Evolutionary conservation across 257 asterid genomes (phyloP).

Genomic region (Solanum microdontum): DNA sequence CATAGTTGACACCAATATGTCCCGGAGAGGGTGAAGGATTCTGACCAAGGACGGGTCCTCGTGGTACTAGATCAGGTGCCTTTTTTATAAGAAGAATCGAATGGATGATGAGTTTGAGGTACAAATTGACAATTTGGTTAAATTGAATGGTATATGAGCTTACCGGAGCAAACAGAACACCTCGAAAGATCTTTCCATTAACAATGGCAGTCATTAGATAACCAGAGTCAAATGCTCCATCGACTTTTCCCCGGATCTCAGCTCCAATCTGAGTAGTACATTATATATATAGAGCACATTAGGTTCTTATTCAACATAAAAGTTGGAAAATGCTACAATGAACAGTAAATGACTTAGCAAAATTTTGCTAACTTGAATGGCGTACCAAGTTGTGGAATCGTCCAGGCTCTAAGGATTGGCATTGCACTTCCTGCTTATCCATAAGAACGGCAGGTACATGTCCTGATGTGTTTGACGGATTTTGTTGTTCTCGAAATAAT

Average conservation of each 20-base stretch:
- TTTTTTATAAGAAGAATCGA: conserved; percentile 5
- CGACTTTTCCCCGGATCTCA: conserved; percentile 78
- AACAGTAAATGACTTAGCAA: not conserved
- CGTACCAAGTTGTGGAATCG: conserved; percentile 39
- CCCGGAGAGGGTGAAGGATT: conserved; percentile 10
- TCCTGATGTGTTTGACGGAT: conserved; percentile 12
- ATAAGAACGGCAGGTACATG: conserved; percentile 2
- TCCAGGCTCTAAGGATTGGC: conserved; percentile 25
- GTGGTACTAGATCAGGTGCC: conserved; percentile 46
- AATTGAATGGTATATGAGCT: not conserved
- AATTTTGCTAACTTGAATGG: not conserved
- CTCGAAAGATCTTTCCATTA: conserved; percentile 74
- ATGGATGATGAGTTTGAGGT: not conserved
- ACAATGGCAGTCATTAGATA: conserved; percentile 86
- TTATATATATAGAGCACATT: not conserved
- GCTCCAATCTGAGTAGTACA: conserved; percentile 60
- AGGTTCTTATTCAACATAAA: not conserved
- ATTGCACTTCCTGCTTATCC: conserved; percentile 18
- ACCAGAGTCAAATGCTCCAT: conserved; percentile 89
- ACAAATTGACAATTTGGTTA: not conserved
- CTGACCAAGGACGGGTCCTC: conserved; percentile 30
- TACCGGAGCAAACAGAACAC: conserved; percentile 83
- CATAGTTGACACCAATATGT: conserved; percentile 1
- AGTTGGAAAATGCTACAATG: not conserved
- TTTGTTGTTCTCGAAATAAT: conserved; percentile 25